A percentile compares a stretch with the other conserved stretches of the same genome.
phyloP scores from a whole-genome alignment of 2,329 filamentous ascomycete genomes.

The Ophiosphaerella narmari region DNA sequence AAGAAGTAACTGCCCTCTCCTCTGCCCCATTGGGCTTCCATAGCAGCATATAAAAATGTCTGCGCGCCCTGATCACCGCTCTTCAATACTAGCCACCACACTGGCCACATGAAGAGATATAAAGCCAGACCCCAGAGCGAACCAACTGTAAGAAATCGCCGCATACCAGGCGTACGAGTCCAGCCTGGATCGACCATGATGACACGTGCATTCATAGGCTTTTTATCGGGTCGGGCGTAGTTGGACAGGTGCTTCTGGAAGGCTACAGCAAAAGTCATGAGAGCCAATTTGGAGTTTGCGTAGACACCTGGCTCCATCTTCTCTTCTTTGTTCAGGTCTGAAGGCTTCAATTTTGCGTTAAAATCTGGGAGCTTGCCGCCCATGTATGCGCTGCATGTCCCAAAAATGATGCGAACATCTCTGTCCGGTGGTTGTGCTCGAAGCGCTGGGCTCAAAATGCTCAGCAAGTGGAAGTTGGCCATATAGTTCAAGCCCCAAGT shows the following conservation, averaged over 20 bases:
- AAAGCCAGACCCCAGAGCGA: conserved; percentile 77
- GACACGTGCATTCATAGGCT: conserved; percentile 81
- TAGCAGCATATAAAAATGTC: conserved; percentile 80
- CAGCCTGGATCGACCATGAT: conserved; percentile 87
- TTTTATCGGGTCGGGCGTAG: conserved; percentile 81
- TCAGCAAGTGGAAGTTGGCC: conserved; percentile 91
- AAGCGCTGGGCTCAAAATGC: conserved; percentile 87
- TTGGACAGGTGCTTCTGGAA: conserved; percentile 90
- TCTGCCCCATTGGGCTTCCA: conserved; percentile 74
- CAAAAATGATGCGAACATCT: conserved; percentile 85
- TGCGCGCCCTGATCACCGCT: conserved; percentile 83
- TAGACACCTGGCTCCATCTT: conserved; percentile 52
- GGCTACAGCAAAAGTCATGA: conserved; percentile 86
- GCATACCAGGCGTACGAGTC: conserved; percentile 82
- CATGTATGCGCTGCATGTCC: conserved; percentile 88
- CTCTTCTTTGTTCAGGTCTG: conserved; percentile 19
- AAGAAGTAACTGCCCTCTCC: conserved; percentile 72
- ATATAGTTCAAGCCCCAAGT: conserved; percentile 96
- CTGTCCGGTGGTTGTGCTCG: conserved; percentile 90
- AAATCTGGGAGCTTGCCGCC: conserved; percentile 69
- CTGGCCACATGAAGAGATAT: conserved; percentile 77
- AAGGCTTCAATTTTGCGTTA: conserved; percentile 63
- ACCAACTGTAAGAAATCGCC: conserved; percentile 84
- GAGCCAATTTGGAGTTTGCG: conserved; percentile 65
- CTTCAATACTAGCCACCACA: conserved; percentile 90